Base-by-base conservation (phyloP, 441 rosid species). In the Erodium moschatum region DNA sequence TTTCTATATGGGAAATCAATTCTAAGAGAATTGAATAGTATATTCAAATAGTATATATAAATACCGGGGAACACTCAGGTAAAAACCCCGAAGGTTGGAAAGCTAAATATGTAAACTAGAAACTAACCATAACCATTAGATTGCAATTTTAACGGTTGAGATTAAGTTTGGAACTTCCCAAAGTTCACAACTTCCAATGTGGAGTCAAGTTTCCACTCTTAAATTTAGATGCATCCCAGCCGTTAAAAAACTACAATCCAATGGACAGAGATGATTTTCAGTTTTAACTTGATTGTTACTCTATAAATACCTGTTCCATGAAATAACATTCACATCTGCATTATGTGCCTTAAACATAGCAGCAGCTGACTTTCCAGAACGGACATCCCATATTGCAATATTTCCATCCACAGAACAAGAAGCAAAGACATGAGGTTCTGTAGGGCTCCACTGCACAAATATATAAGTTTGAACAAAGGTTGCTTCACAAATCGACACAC, bases 291-390 rank as follows among this genome's bases (percentile, higher is more conserved):
- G 27, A 24, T 24, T 24, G 27, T 24, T 24, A 24, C 27, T 24
- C 27, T 24, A 13, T 35, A 76, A 56, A 71, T 65, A 90, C 97
- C 96, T 89, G 83, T 91, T 94, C 98, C 98, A 94, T 64, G 97
- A 88, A 69, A 93, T 85, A 67, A 93, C 97, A 84, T 91, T 93
- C 65, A 93, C 97, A 73, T 93, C 98, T 20, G 97, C 88, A 56
- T 87, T 71, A 68, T 93, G 97, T 24, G 96, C 97, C 84, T 93
- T 89, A 67, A 93, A 85, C 70, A 85, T 79, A 62, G 79, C 76
- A 15, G 79, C 86, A 0, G 98, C 85, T 2, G 82, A 69, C 80
- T 88, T 91, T 70, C 95, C 92, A 52, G 73, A 54, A 68, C 91
- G 89, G 50, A 83, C 69, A 83, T 93, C 97, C 98, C 98, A 93